These are phyloP conservation scores for Vitellaria paradoxa DNA, from an alignment of 179 eudicot species.

Conservation along the genomic window DNA sequence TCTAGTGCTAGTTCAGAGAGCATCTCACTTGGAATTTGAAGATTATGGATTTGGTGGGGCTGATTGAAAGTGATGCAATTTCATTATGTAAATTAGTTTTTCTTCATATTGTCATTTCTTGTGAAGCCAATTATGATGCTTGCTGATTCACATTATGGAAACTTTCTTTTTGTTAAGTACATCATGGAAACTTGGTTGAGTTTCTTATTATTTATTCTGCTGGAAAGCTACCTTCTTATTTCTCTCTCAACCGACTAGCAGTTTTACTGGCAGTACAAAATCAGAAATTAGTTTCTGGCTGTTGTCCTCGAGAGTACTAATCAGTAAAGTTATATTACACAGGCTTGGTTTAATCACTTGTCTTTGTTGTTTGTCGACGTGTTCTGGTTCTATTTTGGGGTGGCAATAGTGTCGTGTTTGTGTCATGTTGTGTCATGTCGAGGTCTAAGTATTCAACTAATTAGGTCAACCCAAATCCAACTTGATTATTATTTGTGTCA, in stretches of 20 bases:
- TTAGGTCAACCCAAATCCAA: no score
- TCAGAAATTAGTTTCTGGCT: not conserved
- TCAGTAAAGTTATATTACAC: not conserved
- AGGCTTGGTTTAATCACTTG: not conserved
- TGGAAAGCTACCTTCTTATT: not conserved
- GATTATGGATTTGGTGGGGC: not conserved
- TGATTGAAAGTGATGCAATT: not conserved
- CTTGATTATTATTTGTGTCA: no score
- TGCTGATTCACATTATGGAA: not conserved
- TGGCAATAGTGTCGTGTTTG: no score
- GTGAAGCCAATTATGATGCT: not conserved
- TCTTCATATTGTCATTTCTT: not conserved
- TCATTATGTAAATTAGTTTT: not conserved
- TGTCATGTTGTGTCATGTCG: no score
- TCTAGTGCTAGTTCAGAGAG: not conserved
- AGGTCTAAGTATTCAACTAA: no score
- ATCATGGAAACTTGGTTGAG: not conserved
- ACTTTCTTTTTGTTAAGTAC: no score
- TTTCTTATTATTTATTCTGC: not conserved
- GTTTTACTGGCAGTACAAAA: not conserved
- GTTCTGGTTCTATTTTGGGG: conserved; percentile 3
- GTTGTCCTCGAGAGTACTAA: not conserved
- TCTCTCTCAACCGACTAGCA: conserved; percentile 4
- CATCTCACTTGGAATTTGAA: not conserved
- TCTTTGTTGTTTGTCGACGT: not conserved